A percentile compares a stretch with the other conserved stretches of the same genome.
Evolutionary conservation across 306 rosid species (phyloP).

Genomic region (Glycyrrhiza uralensis): DNA sequence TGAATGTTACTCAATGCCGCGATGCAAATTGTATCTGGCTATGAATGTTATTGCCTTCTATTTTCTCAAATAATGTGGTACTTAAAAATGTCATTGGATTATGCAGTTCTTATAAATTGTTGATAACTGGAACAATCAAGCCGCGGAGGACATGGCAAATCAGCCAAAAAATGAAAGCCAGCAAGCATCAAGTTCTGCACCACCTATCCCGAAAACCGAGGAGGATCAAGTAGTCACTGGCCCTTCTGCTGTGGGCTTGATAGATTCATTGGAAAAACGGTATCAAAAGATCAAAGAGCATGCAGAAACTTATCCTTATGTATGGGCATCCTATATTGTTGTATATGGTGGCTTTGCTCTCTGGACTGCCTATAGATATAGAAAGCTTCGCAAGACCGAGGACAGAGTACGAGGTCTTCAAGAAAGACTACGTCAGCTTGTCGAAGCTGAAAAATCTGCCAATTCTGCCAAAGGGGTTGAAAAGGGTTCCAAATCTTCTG

Average conservation of each 20-base stretch:
- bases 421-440: constrained; percentile 53
- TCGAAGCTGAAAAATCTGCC: constrained; percentile 54
- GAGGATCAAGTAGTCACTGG: constrained; percentile 36
- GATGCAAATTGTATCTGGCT: background rate
- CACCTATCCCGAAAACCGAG: constrained; percentile 30
- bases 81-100: constrained; percentile 12
- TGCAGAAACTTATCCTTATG: constrained; percentile 76
- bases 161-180: constrained; percentile 21
- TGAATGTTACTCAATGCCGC: background rate
- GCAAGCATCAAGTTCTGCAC: constrained; percentile 29
- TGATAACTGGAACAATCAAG: background rate
- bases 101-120: constrained; percentile 25
- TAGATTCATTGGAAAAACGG: constrained; percentile 43
- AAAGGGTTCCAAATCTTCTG: constrained; percentile 48
- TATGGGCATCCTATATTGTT: constrained; percentile 78
- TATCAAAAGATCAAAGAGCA: constrained; percentile 58
- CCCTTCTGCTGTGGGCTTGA: constrained; percentile 32
- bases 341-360: constrained; percentile 76
- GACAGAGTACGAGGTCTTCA: constrained; percentile 58
- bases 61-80: background rate
- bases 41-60: background rate
- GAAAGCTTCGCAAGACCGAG: constrained; percentile 82
- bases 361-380: constrained; percentile 70
- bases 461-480: constrained; percentile 38
- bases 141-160: constrained; percentile 32